Conservation (phyloP, 352 stramenopile genomes). For the Phytophthora fragariae region DNA sequence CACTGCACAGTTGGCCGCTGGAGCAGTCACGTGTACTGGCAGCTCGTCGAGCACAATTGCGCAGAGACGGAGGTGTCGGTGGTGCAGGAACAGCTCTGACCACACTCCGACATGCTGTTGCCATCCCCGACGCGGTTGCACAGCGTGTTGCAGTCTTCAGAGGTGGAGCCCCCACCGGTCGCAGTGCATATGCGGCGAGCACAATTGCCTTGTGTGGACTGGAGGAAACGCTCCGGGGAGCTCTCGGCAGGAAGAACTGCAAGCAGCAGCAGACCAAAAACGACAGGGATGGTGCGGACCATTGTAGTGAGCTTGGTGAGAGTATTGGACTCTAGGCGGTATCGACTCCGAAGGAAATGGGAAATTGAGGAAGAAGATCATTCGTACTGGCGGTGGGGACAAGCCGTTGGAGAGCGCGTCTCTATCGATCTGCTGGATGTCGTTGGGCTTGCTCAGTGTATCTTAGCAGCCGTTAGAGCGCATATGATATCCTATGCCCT, state of each 20-base stretch:
- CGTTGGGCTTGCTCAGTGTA: background rate
- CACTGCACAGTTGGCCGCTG: slow-evolving; percentile 31
- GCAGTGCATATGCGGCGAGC: slow-evolving; percentile 30
- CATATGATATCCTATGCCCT: slow-evolving; percentile 29
- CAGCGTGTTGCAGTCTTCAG: slow-evolving; percentile 38
- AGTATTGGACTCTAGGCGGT: slow-evolving; percentile 6
- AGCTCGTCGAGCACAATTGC: slow-evolving; percentile 31
- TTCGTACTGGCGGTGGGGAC: background rate
- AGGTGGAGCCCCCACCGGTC: slow-evolving; percentile 18
- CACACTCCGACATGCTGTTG: slow-evolving; percentile 37
- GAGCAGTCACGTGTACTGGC: slow-evolving; percentile 29
- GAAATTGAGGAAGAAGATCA: slow-evolving; percentile 21
- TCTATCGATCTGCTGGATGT: slow-evolving; percentile 14
- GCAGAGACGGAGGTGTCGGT: slow-evolving; percentile 23
- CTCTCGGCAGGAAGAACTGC: slow-evolving; percentile 18
- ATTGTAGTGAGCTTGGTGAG: slow-evolving; percentile 18
- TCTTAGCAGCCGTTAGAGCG: slow-evolving; percentile 16
- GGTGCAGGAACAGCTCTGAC: slow-evolving; percentile 35
- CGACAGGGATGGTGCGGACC: slow-evolving; percentile 21
- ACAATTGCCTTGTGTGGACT: slow-evolving; percentile 35
- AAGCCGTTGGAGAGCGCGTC: slow-evolving; percentile 1
- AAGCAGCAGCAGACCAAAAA: slow-evolving; percentile 20
- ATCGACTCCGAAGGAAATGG: slow-evolving; percentile 33
- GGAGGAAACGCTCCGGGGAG: slow-evolving; percentile 23
- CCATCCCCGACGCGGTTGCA: slow-evolving; percentile 35